Evolutionary conservation across 2,329 filamentous ascomycete species (phyloP).

Genomic region (Alternaria gaisen): DNA sequence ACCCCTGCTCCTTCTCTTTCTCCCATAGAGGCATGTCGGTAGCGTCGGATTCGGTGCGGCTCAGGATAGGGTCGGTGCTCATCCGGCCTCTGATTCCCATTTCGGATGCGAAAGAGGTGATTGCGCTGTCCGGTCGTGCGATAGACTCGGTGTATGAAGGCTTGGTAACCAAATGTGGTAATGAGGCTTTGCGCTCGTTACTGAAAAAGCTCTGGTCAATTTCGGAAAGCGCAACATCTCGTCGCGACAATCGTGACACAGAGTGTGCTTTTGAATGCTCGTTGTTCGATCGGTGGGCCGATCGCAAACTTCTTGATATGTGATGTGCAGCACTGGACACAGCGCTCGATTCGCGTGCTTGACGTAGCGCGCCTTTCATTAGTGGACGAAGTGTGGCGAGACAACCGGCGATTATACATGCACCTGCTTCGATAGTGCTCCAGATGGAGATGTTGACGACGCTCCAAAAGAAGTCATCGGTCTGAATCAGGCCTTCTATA

Average conservation of each 20-base stretch:
- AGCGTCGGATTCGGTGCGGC: neutral
- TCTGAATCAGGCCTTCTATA: slow-evolving; percentile 50
- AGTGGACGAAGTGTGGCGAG: slow-evolving; percentile 62
- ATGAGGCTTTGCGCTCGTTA: neutral
- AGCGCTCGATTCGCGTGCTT: neutral
- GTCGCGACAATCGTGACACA: neutral
- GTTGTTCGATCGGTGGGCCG: slow-evolving; percentile 3
- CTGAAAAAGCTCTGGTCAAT: neutral
- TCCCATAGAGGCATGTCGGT: neutral
- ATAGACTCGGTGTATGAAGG: slow-evolving; percentile 9
- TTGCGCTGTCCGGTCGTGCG: slow-evolving; percentile 5
- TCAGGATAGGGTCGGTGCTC: neutral
- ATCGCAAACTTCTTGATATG: slow-evolving; percentile 11
- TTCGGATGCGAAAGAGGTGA: slow-evolving; percentile 5
- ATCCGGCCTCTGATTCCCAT: neutral
- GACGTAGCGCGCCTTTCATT: slow-evolving; percentile 38
- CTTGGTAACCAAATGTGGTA: neutral
- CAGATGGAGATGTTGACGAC: slow-evolving; percentile 58
- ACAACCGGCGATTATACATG: slow-evolving; percentile 59
- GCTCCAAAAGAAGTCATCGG: slow-evolving; percentile 57
- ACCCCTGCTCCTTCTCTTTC: neutral
- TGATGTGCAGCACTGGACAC: slow-evolving; percentile 8
- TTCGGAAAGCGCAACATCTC: neutral
- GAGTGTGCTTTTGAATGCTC: neutral
- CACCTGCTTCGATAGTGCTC: slow-evolving; percentile 48